These are phyloP conservation scores for Trichoderma sp. DNA, from an alignment of 2,329 filamentous ascomycete genomes.

Conservation along the genomic window DNA sequence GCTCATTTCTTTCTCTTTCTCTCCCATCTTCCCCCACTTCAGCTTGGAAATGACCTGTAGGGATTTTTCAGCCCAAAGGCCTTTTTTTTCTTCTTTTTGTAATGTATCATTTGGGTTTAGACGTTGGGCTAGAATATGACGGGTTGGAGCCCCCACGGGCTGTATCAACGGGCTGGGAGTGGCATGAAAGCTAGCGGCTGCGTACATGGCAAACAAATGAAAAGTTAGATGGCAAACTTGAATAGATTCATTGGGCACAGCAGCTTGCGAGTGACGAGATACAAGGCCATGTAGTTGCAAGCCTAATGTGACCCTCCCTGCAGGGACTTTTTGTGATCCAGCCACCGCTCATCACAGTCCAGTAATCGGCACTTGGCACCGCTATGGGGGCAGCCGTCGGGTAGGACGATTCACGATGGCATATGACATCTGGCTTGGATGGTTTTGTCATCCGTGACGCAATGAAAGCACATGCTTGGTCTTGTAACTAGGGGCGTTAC, in stretches of 20 bases:
- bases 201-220: slow-evolving; percentile 1
- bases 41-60: background rate
- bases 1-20: background rate
- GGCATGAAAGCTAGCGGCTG: background rate
- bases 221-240: background rate
- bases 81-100: background rate
- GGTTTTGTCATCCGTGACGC: background rate
- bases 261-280: slow-evolving; percentile 4
- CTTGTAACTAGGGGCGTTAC: background rate
- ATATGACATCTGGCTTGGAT: background rate
- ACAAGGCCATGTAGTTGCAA: background rate
- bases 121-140: slow-evolving; percentile 2
- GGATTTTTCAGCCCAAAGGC: background rate
- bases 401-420: slow-evolving; percentile 1
- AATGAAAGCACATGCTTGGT: background rate
- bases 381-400: background rate
- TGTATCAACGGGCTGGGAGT: background rate
- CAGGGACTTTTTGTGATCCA: background rate
- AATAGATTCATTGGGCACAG: background rate
- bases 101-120: slow-evolving; percentile 17
- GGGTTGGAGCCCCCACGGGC: slow-evolving; percentile 21
- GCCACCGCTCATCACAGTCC: background rate
- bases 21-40: background rate
- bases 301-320: background rate
- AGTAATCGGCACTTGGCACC: background rate